These are phyloP conservation scores for Naematelia aurantialba DNA, from an alignment of 768 basidiomycete genomes.

Conservation along the genomic window DNA sequence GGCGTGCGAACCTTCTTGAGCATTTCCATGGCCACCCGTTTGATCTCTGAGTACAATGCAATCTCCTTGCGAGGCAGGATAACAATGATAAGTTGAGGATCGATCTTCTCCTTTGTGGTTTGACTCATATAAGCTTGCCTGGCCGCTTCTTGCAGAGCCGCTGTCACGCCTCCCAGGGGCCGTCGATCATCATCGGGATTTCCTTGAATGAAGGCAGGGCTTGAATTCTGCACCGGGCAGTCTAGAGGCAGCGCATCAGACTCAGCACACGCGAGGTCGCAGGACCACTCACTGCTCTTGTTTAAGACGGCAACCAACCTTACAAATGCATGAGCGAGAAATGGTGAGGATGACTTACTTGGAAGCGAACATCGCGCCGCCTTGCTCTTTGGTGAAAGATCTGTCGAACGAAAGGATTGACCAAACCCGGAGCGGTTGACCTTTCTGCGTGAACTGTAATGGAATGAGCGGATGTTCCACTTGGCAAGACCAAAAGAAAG, in stretches of 20 bases:
- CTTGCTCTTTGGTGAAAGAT: neutral
- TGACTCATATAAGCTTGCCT: conserved; percentile 11
- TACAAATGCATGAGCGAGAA: neutral
- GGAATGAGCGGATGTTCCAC: too few relatives aligned
- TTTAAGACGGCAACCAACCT: neutral
- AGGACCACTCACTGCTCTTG: neutral
- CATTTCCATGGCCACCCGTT: conserved; percentile 12
- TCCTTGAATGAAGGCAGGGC: neutral
- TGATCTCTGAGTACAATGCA: conserved; percentile 39
- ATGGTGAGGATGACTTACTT: neutral
- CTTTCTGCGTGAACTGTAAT: neutral
- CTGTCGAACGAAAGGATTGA: neutral
- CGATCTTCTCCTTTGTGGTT: neutral
- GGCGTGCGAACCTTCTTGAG: neutral
- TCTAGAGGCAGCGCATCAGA: neutral
- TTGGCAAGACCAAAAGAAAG: too few relatives aligned
- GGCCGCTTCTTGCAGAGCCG: conserved; percentile 10
- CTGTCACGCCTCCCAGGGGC: conserved; percentile 1
- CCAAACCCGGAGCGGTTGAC: neutral
- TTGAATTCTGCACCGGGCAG: neutral
- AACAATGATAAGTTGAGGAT: neutral
- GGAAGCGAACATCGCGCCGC: neutral
- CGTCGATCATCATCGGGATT: neutral
- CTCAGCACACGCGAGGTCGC: neutral
- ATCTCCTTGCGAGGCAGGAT: conserved; percentile 21